Conservation (phyloP, 164 flowering plant genomes). For the Aristolochia californica region DNA sequence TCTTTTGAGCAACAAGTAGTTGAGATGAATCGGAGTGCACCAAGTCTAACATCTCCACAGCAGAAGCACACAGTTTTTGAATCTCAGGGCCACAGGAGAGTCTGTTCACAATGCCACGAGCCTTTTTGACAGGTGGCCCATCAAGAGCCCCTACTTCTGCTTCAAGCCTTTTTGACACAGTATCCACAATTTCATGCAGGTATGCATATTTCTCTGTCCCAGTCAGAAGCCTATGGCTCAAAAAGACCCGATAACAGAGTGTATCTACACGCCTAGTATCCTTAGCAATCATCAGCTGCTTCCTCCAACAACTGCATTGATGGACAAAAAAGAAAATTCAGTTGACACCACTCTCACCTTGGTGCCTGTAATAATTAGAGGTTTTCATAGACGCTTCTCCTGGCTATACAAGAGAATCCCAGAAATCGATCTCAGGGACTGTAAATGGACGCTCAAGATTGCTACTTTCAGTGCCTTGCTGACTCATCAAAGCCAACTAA, state of each 20-base stretch:
- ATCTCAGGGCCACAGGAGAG: constrained; percentile 80
- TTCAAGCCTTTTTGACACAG: constrained; percentile 69
- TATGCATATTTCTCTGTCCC: constrained; percentile 48
- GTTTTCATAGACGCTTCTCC: too few relatives aligned
- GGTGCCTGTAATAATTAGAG: too few relatives aligned
- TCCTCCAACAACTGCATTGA: constrained; percentile 66
- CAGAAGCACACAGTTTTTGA: constrained; percentile 70
- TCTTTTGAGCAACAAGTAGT: constrained; percentile 4
- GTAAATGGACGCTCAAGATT: too few relatives aligned
- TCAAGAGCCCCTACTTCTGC: constrained; percentile 75
- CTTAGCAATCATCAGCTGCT: constrained; percentile 67
- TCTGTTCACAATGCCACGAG: constrained; percentile 88
- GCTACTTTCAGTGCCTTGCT: too few relatives aligned
- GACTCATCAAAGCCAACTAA: too few relatives aligned
- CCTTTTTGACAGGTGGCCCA: constrained; percentile 66
- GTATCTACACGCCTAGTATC: constrained; percentile 86
- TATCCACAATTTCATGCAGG: constrained; percentile 47
- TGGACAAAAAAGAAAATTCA: neutral
- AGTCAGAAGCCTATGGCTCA: constrained; percentile 59
- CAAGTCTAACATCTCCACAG: constrained; percentile 49
- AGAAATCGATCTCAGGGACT: too few relatives aligned
- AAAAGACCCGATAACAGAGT: constrained; percentile 66
- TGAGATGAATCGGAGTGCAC: constrained; percentile 21
- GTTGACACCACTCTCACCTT: too few relatives aligned
- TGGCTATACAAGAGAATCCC: too few relatives aligned